Base-by-base conservation (phyloP, 1,284 basidiomycete species). In the Coniferiporia weirii region DNA sequence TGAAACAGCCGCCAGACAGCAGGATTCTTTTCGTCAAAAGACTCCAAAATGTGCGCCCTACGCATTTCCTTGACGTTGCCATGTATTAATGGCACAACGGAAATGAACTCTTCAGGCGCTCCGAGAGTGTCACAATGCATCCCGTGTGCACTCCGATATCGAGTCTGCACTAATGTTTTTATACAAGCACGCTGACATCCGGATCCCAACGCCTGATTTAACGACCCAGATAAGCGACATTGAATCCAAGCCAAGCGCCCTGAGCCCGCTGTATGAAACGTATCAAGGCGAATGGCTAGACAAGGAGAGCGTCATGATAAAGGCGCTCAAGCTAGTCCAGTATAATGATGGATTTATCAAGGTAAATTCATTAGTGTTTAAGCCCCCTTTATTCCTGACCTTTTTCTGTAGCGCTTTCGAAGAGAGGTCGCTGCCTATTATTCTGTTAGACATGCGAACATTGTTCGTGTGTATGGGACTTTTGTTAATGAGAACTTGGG, bases 401-500 rank as follows among this genome's bases (percentile, higher is more conserved):
- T 9, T 2, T 55, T 5, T 45, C 45, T 36, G 34, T 20, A 55
- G 38, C 20, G 32, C 19, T 45, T 32, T 44, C 20, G 40, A 34
- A 22, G 43, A 15, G 43, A 55, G 13, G 43, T 45, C 6, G 20
- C 40, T 20, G 51, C 22, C n/a, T 45, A 17, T 35, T 55, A 32
- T 44, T 55, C 43, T 35, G 32, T 55, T 34, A 19, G 34, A 12
- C 53, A 55, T 36, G 40, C 4, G 10, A 45, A 55, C 32, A 55
- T 55, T 34, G 44, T 32, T 45, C 53, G 53, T 15, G 53, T 55
- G 22, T 55, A 55, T 35, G 53, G 53, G 19, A 55, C 35, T 17
- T 8, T 46, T n/a, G 4, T 20, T 13, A 46, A 55, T 32, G 45
- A 47, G 17, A 1, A 27, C 17, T 40, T 22, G 5, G 53, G 53